phyloP scores from a whole-genome alignment of 1,284 basidiomycete species.

The Cryptococcus sp. region DNA sequence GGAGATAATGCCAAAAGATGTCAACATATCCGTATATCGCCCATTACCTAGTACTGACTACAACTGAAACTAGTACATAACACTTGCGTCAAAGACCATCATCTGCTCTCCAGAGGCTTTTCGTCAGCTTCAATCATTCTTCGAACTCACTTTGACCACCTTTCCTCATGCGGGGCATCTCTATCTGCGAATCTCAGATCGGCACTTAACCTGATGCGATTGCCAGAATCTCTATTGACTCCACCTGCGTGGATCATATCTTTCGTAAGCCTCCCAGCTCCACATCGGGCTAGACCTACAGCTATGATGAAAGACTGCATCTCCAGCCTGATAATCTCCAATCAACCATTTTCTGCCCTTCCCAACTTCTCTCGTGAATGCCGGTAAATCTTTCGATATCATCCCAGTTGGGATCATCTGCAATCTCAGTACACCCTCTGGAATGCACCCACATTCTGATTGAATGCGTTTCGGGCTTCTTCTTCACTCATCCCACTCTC shows the following conservation, averaged over 20 bases:
- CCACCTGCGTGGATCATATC: conserved; percentile 3
- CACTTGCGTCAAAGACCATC: neutral
- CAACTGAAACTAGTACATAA: too few species aligned
- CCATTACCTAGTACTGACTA: neutral
- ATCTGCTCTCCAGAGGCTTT: neutral
- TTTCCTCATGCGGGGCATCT: neutral
- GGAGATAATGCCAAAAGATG: too few species aligned
- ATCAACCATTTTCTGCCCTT: conserved; percentile 3
- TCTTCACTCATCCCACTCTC: conserved; percentile 10
- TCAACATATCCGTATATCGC: too few species aligned
- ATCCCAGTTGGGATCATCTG: neutral
- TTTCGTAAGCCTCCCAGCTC: neutral
- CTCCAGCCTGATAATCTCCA: conserved; percentile 7
- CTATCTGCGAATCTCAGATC: conserved; percentile 7
- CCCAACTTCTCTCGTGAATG: neutral
- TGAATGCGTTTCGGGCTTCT: conserved; percentile 24
- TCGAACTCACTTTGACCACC: conserved; percentile 1
- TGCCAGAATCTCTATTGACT: conserved; percentile 1
- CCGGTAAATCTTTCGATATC: neutral
- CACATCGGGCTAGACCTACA: neutral
- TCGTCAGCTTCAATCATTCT: neutral
- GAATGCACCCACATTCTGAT: conserved; percentile 10
- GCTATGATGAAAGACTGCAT: conserved; percentile 7
- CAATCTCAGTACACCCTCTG: neutral
- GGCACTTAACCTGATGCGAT: conserved; percentile 1